phyloP scores from a whole-genome alignment of 352 stramenopile species.

The Pythium coloratum region DNA sequence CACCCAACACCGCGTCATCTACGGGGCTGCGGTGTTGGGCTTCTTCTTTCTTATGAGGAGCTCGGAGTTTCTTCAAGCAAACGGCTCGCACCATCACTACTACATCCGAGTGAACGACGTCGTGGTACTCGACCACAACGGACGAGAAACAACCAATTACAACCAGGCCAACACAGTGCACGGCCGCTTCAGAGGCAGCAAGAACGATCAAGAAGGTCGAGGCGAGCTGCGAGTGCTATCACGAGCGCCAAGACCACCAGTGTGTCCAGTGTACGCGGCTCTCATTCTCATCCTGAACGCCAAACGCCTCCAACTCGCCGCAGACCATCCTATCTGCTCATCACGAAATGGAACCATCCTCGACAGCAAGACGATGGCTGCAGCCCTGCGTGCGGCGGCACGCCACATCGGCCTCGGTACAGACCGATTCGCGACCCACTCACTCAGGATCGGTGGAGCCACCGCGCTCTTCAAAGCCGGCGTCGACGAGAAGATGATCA shows the following conservation, averaged over 20 bases:
- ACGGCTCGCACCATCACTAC: constrained; percentile 13
- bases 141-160: neutral
- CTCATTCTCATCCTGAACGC: constrained; percentile 3
- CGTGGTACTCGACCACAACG: constrained; percentile 9
- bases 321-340: neutral
- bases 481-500: constrained; percentile 1
- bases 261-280: constrained; percentile 12
- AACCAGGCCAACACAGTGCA: too few species aligned
- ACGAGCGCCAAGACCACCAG: neutral
- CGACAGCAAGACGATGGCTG: neutral
- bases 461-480: constrained; percentile 3
- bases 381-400: neutral
- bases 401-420: neutral
- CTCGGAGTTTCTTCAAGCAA: constrained; percentile 13
- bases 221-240: neutral
- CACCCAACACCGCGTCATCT: constrained; percentile 24
- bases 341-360: neutral
- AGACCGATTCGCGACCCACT: constrained; percentile 5
- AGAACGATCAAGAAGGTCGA: constrained; percentile 16
- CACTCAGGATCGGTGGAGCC: constrained; percentile 8
- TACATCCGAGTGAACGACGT: constrained; percentile 20
- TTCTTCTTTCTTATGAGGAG: constrained; percentile 23
- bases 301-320: neutral
- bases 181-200: constrained; percentile 8
- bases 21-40: constrained; percentile 25